Conservation (phyloP, 2,329 filamentous ascomycete genomes). For the Endoconidiophora laricicola region DNA sequence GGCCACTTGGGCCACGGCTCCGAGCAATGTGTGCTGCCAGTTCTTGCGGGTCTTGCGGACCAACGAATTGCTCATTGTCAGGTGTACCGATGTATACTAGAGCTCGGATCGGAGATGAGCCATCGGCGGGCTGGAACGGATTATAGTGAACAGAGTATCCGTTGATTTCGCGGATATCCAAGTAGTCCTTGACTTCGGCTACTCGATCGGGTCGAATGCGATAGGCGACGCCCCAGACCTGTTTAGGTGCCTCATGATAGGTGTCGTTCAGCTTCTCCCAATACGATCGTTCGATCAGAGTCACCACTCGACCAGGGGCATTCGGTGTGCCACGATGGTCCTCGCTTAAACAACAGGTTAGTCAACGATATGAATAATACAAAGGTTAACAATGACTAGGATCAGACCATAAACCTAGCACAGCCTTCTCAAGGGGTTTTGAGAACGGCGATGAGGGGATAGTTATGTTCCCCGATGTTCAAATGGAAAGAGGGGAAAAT, state of each 20-base stretch:
- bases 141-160: constrained; percentile 91
- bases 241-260: constrained; percentile 41
- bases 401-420: no score
- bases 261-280: constrained; percentile 65
- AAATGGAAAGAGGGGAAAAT: background rate
- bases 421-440: no score
- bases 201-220: constrained; percentile 60
- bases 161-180: constrained; percentile 94
- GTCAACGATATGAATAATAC: no score
- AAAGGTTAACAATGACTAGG: no score
- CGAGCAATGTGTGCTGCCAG: constrained; percentile 67
- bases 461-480: no score
- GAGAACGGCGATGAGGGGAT: constrained; percentile 7
- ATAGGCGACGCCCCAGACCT: constrained; percentile 87
- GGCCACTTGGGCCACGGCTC: constrained; percentile 68
- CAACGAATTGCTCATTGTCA: constrained; percentile 80
- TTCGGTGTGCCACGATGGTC: constrained; percentile 88
- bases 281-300: constrained; percentile 68
- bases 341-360: constrained; percentile 30
- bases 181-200: constrained; percentile 68
- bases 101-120: constrained; percentile 27
- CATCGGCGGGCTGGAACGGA: constrained; percentile 50
- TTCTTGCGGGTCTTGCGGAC: constrained; percentile 58
- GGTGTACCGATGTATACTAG: constrained; percentile 93
- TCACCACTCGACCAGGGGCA: constrained; percentile 79